Evolutionary conservation across 2,329 filamentous ascomycete species (phyloP).

Genomic region (Hypoxylon sp.): DNA sequence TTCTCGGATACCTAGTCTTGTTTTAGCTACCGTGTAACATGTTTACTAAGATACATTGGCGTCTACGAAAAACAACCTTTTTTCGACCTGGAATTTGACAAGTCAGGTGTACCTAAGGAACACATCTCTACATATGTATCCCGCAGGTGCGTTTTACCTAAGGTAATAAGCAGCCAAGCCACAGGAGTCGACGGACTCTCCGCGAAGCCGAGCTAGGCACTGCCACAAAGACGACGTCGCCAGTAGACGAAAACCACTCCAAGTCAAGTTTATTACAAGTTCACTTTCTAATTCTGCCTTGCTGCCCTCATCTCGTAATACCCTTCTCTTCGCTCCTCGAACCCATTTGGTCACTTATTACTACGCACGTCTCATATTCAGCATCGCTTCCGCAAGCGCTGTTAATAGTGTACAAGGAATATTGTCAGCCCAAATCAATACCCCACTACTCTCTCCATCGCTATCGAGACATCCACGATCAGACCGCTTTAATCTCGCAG

Average conservation of each 20-base stretch:
- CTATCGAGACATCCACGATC: conserved; percentile 10
- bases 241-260: conserved; percentile 21
- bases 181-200: conserved; percentile 32
- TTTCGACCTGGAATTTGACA: neutral
- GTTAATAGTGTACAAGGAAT: conserved; percentile 19
- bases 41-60: conserved; percentile 3
- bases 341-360: neutral
- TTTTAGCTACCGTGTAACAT: conserved; percentile 14
- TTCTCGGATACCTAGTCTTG: conserved; percentile 1
- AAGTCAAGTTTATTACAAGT: conserved; percentile 31
- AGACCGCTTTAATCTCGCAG: conserved; percentile 17
- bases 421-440: conserved; percentile 27
- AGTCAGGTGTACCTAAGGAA: conserved; percentile 17
- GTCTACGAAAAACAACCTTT: too few relatives aligned
- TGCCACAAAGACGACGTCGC: conserved; percentile 42
- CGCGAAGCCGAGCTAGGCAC: conserved; percentile 35
- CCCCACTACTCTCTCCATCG: conserved; percentile 13
- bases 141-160: neutral
- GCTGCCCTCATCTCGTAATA: conserved; percentile 10
- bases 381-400: conserved; percentile 17
- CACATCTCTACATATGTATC: neutral
- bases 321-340: conserved; percentile 13
- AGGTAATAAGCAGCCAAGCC: conserved; percentile 31
- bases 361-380: conserved; percentile 2
- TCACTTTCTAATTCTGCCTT: conserved; percentile 20